These are phyloP conservation scores for Beta lomatogona DNA, from an alignment of 179 eudicot species.

Conservation along the genomic window DNA sequence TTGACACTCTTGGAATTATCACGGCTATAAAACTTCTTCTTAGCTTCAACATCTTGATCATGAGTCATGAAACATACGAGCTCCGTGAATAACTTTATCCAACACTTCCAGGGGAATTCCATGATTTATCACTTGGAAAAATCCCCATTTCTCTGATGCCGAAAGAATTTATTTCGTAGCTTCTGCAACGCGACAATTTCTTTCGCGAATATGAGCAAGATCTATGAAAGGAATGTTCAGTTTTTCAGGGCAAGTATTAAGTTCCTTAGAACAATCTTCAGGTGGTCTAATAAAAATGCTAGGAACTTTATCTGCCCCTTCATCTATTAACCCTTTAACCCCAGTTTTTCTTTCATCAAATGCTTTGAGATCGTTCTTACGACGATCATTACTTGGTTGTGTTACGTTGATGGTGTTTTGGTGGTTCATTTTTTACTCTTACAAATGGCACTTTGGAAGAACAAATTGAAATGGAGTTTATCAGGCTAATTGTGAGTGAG, in stretches of 20 bases:
- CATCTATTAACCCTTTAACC: slow-evolving; percentile 24
- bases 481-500: no score
- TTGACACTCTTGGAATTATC: background rate
- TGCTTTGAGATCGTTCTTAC: slow-evolving; percentile 17
- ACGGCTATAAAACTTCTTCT: slow-evolving; percentile 5
- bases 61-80: slow-evolving; percentile 16
- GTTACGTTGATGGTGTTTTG: background rate
- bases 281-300: slow-evolving; percentile 13
- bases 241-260: background rate
- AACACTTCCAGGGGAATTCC: slow-evolving; percentile 16
- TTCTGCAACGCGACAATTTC: background rate
- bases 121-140: slow-evolving; percentile 24
- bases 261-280: background rate
- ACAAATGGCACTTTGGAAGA: no score
- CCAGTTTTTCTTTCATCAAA: slow-evolving; percentile 23
- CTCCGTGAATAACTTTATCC: slow-evolving; percentile 10
- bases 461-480: no score
- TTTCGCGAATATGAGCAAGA: background rate
- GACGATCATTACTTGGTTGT: slow-evolving; percentile 14
- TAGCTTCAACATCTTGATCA: slow-evolving; percentile 9
- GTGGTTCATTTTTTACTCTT: background rate
- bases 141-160: slow-evolving; percentile 21
- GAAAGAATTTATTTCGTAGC: background rate
- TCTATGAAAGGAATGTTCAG: slow-evolving; percentile 13
- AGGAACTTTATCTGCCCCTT: slow-evolving; percentile 1